Evolutionary conservation across 2,329 filamentous ascomycete genomes (phyloP), one percentile per base, ranked within the genome.

Genomic region (Chrysoporthe deuterocubensis): DNA sequence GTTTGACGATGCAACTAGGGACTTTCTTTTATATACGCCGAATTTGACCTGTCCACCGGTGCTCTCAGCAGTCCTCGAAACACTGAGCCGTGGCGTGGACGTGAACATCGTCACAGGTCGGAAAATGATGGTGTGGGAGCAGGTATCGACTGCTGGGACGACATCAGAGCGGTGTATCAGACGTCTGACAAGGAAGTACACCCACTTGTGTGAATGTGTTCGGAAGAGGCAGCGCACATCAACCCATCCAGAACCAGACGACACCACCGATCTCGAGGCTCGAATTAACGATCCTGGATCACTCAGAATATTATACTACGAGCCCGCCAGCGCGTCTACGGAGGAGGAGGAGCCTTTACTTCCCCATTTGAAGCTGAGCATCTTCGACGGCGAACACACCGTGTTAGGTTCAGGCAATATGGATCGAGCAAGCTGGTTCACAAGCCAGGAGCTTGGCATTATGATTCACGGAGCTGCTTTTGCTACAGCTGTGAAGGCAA

Each of bases 391-490:
- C 1, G 82, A 88, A 69, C 87, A 89, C 26, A 82, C 90, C 1
- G 83, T 96, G 0, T 79, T 96, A 2, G 93, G 93, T 0, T 94
- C 91, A 21, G 92, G 92, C 1, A 96, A 96, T 75, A 88, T 94
- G 84, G 93, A 96, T 78, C 86, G 92, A 1, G 92, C 93, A 8
- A 94, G 91, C 75, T 96, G 92, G 91, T 94, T 88, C 78, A 96
- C 93, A 5, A 94, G 91, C 76, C 93, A 96, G 78, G 93, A 96
- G 78, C 80, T 96, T 32, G 92, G 92, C 1, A 81, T 96, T 42
- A 74, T 89, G 52, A 84, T 89, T 65, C 79, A 84, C 57, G 79
- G 77, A 43, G 64, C 52, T 1, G 71, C 72, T 0, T 74, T 83
- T 57, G 79, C 78, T 4, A 68, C 57, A 0, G 62, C 66, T 3